phyloP scores from a whole-genome alignment of 257 asterid species.

The Nicotiana attenuata region DNA sequence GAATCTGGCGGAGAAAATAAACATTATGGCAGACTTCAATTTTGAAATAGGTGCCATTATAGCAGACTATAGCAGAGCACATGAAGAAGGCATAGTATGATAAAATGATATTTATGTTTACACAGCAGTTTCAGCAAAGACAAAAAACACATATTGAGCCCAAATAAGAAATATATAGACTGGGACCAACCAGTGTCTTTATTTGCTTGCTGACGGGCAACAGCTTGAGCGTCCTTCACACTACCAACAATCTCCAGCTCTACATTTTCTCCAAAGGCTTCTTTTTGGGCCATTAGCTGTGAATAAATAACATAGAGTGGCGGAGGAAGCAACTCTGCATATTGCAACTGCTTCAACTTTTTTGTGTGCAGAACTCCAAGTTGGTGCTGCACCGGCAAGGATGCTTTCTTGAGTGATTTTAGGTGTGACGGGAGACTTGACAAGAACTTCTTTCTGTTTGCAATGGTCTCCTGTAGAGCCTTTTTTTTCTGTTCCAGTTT shows the following conservation, averaged over 20 bases:
- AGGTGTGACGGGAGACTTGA: constrained; percentile 96
- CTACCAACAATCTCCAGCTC: constrained; percentile 89
- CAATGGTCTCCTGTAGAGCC: constrained; percentile 74
- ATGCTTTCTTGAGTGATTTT: constrained; percentile 92
- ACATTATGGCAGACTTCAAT: not conserved
- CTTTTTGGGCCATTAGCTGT: constrained; percentile 89
- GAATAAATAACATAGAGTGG: constrained; percentile 87
- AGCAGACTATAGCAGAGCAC: not conserved
- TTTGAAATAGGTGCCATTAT: too few relatives aligned
- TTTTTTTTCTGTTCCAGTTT: constrained; percentile 76
- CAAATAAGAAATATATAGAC: not conserved
- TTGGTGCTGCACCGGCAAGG: constrained; percentile 87
- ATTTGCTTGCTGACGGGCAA: constrained; percentile 79
- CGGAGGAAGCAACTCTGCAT: constrained; percentile 92
- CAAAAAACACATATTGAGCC: not conserved
- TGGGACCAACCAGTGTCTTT: constrained; percentile 58
- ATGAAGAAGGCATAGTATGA: not conserved
- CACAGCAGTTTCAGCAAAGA: not conserved
- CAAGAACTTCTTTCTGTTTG: constrained; percentile 79
- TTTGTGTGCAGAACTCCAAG: constrained; percentile 77
- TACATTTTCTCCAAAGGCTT: constrained; percentile 84
- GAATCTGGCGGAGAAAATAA: not conserved
- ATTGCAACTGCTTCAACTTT: constrained; percentile 85
- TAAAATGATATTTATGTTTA: not conserved
- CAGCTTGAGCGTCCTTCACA: constrained; percentile 82